These are phyloP conservation scores for Herpotrichia juniperi DNA, from an alignment of 2,329 filamentous ascomycete genomes.

Conservation along the genomic window DNA sequence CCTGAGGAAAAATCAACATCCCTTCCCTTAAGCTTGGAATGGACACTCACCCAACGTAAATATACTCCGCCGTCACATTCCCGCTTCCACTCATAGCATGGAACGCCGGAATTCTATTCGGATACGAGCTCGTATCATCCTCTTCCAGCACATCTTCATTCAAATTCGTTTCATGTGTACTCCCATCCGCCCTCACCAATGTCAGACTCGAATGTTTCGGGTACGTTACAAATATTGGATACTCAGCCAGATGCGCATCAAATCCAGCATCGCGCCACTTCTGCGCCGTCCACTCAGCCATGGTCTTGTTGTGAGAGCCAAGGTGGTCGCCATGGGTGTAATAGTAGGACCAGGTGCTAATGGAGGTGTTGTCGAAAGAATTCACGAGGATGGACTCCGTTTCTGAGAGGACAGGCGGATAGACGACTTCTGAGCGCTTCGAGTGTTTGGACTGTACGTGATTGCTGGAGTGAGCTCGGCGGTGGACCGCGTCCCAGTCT, in stretches of 20 bases:
- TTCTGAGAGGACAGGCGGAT: conserved; percentile 24
- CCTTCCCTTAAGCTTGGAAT: background rate
- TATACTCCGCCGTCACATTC: conserved; percentile 47
- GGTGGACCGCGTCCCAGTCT: conserved; percentile 23
- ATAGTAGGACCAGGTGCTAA: conserved; percentile 25
- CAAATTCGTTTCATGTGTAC: conserved; percentile 19
- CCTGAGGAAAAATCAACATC: conserved; percentile 5
- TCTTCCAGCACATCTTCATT: conserved; percentile 26
- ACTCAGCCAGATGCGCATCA: conserved; percentile 19
- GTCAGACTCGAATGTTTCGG: conserved; percentile 24
- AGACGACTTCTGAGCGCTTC: conserved; percentile 21
- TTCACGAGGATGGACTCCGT: conserved; percentile 35
- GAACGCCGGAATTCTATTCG: conserved; percentile 45
- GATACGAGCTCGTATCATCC: conserved; percentile 30
- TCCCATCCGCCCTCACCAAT: conserved; percentile 18
- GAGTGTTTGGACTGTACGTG: conserved; percentile 12
- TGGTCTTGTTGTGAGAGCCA: conserved; percentile 30
- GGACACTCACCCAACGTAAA: conserved; percentile 46
- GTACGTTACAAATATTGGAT: conserved; percentile 28
- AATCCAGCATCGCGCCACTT: conserved; percentile 30
- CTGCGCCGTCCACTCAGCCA: conserved; percentile 35
- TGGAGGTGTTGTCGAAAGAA: conserved; percentile 39
- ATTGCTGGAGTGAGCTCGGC: conserved; percentile 19
- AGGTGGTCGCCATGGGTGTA: conserved; percentile 35
- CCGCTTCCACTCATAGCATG: conserved; percentile 50